Base-by-base conservation (phyloP, 2,329 filamentous ascomycete species). In the Fusarium nisikadoi region DNA sequence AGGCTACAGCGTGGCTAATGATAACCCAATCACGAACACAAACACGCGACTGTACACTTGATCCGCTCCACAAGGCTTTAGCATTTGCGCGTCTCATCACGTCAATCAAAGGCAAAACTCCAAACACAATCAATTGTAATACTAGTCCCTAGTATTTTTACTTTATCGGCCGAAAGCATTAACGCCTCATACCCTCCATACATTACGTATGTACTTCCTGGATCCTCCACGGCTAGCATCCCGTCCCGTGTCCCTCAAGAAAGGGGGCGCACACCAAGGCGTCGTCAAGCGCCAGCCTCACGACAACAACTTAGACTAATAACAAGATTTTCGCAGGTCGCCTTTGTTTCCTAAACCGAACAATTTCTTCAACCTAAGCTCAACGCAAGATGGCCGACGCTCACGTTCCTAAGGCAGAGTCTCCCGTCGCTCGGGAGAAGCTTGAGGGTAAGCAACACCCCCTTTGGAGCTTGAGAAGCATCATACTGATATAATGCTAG, bases 341-440 rank as follows among this genome's bases (percentile, higher is more conserved):
- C 70, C 36, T 53, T 46, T 42, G 33, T 56, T 70, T 58, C 70
- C 65, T 46, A 43, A 58, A 62, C 70, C 70, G 47, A 73, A 55
- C 47, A 55, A 31, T 31, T 55, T 54, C 33, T 38, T 42, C 64
- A 57, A 69, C 38, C 29, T 59, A 39, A 69, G 46, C 25, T 56
- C 33, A 69, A 59, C 47, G 55, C 65, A 75, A 59, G 42, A 84
- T 84, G 82, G 77, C 83, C 66, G 84, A 86, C 59, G 52, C 57
- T 47, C 79, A 86, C 57, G 63, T 45, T 50, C 79, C 79, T 63
- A 82, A 65, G 71, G 74, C 75, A 73, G 80, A 82, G 52, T 81
- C 85, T 71, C 83, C 86, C 65, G 86, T 87, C 67, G 85, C 88
- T 79, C 87, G 89, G 80, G 91, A 93, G 81, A 94, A 94, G 89